Base-by-base conservation (phyloP, 495 filamentous ascomycete genomes). In the Penicillium flavigenum region DNA sequence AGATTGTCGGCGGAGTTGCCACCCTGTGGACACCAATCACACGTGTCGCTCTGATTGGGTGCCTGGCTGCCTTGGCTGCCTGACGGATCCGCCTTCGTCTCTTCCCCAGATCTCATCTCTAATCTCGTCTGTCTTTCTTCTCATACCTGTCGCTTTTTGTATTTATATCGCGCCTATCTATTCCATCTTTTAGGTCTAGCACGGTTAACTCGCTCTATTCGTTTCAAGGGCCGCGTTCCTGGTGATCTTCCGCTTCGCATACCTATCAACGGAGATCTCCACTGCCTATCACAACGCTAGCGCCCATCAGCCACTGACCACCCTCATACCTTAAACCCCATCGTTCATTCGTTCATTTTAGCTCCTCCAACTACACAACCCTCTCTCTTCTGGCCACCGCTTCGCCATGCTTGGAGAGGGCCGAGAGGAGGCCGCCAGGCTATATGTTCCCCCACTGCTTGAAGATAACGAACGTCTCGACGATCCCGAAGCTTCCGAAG, bases 401-500 rank as follows among this genome's bases (percentile, higher is more conserved):
- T 49, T 34, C 62, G 61, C 29, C 41, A 79, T 77, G 75, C 47
- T 72, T 26, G 74, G 70, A 58, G 68, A 76, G 57, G 64, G 66
- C 20, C 65, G 59, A 27, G 71, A 74, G 20, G 70, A 76, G 54
- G 68, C 63, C 53, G 57, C 62, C 14, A 63, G 72, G 54, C 60
- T 71, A 20, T 74, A 76, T 51, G 56, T 77, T 24, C 59, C 72
- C 32, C 71, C 71, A 24, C 56, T 71, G 3, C 42, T 73, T 12
- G 74, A 75, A 11, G 67, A 74, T 44, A 73, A 77, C 36, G 71
- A 71, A 49, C 67, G 63, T 45, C 61, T 62, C 47, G 65, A 66
- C 57, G 72, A 80, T 67, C 72, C 72, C 66, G 72, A 77, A 48
- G 61, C 67, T 65, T 66, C 73, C 67, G 74, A 75, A 47, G 63